phyloP scores from a whole-genome alignment of 2,329 filamentous ascomycete species.

The Penicillium brasilianum region DNA sequence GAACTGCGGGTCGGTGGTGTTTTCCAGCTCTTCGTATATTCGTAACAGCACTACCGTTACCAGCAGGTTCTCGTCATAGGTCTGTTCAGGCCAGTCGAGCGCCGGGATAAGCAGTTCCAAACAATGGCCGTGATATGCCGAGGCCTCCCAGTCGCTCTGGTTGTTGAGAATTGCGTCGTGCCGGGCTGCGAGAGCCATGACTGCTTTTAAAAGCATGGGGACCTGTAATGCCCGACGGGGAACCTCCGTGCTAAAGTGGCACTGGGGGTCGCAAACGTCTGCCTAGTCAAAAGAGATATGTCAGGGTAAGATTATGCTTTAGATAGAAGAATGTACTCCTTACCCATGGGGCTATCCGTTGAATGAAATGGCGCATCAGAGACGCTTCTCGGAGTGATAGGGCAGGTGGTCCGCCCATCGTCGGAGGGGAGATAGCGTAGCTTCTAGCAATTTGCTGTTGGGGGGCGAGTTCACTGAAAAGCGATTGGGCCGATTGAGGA shows the following conservation, averaged over 20 bases:
- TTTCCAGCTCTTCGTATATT: slow-evolving; percentile 54
- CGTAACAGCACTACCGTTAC: slow-evolving; percentile 57
- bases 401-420: slow-evolving; percentile 12
- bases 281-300: slow-evolving; percentile 28
- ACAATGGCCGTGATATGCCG: slow-evolving; percentile 53
- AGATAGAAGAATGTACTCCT: background rate
- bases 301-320: background rate
- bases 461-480: background rate
- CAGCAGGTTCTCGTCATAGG: slow-evolving; percentile 54
- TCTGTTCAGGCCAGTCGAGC: slow-evolving; percentile 48
- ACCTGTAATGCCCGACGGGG: slow-evolving; percentile 54
- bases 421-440: slow-evolving; percentile 21
- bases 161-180: slow-evolving; percentile 50
- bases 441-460: background rate
- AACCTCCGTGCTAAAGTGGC: slow-evolving; percentile 53
- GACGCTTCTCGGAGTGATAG: slow-evolving; percentile 40
- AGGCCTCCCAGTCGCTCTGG: slow-evolving; percentile 49
- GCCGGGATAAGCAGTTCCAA: slow-evolving; percentile 54
- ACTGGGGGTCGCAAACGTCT: slow-evolving; percentile 42
- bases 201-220: slow-evolving; percentile 54
- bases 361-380: slow-evolving; percentile 42
- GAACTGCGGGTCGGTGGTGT: slow-evolving; percentile 40
- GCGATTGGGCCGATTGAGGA: background rate
- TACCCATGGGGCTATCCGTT: slow-evolving; percentile 43
- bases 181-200: slow-evolving; percentile 54